Base-by-base conservation (phyloP, 345 rosid species). In the Nasturtium officinale region DNA sequence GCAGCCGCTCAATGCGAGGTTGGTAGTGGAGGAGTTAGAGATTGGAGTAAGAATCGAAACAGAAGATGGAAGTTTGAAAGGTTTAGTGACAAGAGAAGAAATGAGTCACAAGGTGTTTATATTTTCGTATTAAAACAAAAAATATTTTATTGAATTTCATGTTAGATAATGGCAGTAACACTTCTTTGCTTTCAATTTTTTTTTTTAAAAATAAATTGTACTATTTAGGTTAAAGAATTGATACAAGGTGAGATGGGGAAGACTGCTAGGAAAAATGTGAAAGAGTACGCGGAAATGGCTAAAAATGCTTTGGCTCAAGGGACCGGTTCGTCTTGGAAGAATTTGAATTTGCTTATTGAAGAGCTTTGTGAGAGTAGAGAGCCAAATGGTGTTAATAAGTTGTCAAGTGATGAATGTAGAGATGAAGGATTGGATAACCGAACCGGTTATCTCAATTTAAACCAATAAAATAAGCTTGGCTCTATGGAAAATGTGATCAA, bases 211-310 rank as follows among this genome's bases (percentile, higher is more conserved):
- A n/a, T n/a, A n/a, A n/a, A n/a, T n/a, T n/a, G n/a, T n/a, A n/a
- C n/a, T n/a, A 71, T 60, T 23, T 61, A 72, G 76, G 86, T 87
- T 45, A 80, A 60, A 50, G 88, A 82, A 68, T 30, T 91, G 67
- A 87, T 91, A 87, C 89, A 83, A 59, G 91, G 85, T 45, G 88
- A 83, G 43, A 76, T 1, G 35, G 89, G 93, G 9, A 71, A 75
- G 52, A 71, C 54, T 10, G 80, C 32, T 17, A 83, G 68, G 78
- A 70, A 67, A 61, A 89, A 71, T 73, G 90, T 61, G 65, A 75
- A 74, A 20, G 79, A 80, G 35, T 52, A 60, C 43, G 76, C 82
- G 3, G 77, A 74, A 12, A 51, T 74, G 83, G 91, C 96, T 0
- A 74, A 20, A 63, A 67, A 65, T 17, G 87, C 91, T 18, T 65